phyloP scores from a whole-genome alignment of 2,329 filamentous ascomycete genomes.

The Thermothelomyces thermophilus region DNA sequence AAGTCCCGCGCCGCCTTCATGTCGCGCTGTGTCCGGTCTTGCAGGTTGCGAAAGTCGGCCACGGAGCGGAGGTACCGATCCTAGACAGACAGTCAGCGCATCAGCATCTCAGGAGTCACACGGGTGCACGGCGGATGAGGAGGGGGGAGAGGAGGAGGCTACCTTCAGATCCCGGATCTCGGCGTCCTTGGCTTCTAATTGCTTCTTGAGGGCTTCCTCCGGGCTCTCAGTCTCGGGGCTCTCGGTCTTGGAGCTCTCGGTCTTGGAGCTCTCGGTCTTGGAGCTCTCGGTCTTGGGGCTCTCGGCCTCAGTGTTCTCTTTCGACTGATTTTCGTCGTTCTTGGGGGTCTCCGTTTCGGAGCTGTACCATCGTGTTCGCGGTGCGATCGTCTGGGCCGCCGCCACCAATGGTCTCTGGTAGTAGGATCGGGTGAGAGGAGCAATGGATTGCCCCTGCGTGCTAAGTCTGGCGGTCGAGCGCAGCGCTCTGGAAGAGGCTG shows the following conservation, averaged over 20 bases:
- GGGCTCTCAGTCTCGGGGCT: constrained; percentile 30
- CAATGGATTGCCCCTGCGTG: constrained; percentile 30
- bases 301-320: constrained; percentile 27
- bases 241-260: constrained; percentile 30
- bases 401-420: constrained; percentile 30
- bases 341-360: constrained; percentile 35
- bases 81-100: constrained; percentile 41
- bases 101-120: too few species aligned
- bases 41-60: constrained; percentile 96
- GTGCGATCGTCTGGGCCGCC: constrained; percentile 29
- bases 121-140: not conserved
- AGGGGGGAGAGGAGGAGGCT: constrained; percentile 23
- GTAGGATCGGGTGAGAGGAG: constrained; percentile 35
- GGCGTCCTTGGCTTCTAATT: constrained; percentile 46
- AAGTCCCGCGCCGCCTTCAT: constrained; percentile 83
- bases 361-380: constrained; percentile 44
- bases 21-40: constrained; percentile 88
- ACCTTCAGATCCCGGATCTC: constrained; percentile 77
- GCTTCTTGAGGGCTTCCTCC: constrained; percentile 43
- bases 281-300: not conserved
- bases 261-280: constrained; percentile 42
- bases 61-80: constrained; percentile 92
- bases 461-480: constrained; percentile 35
- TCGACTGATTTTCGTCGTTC: constrained; percentile 21
- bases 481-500: constrained; percentile 39